Evolutionary conservation across 306 rosid genomes (phyloP), one percentile per base, ranked within the genome.

Genomic region (Sesbania bispinosa): DNA sequence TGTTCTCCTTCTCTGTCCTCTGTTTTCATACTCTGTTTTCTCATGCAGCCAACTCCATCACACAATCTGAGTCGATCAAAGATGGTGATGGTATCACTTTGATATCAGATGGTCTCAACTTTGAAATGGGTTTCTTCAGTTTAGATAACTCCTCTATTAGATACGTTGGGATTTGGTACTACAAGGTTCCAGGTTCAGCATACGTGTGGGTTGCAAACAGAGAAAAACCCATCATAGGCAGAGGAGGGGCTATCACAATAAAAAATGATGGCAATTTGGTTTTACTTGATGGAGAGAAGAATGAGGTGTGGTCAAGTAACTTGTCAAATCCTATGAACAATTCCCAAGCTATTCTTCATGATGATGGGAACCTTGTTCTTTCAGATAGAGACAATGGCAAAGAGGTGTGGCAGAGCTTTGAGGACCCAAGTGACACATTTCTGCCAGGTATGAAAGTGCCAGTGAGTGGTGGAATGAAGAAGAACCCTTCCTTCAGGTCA

Each of bases 191-290:
- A 0, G 80, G 47, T 3, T 20, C 5, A 0, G 0, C 82, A 0
- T 21, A 72, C 3, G 71, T 82, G 7, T 93, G 98, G 98, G 96
- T 90, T 1, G 98, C 93, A 0, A 93, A 93, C 75, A 79, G 96
- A 75, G 83, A 59, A 10, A 73, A 9, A 0, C 96, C 98, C 6
- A 67, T 93, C 43, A 38, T 24, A 1, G 83, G 63, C 48, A 35
- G 47, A 8, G 59, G 47, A 7, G 96, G 96, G 10, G 72, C 76
- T 11, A 20, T 93, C 16, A 80, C 52, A 4, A 21, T 93, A 2
- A 41, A 27, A 13, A 77, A 26, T 1, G 82, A 86, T 10, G 96
- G 98, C 0, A 93, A 88, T 29, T 61, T 93, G 29, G 79, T 58
- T 10, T 35, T 93, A 71, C 15, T 73, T 0, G 89, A 77, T 4